Base-by-base conservation (phyloP, 2,329 filamentous ascomycete genomes). In the Fusarium sp. region DNA sequence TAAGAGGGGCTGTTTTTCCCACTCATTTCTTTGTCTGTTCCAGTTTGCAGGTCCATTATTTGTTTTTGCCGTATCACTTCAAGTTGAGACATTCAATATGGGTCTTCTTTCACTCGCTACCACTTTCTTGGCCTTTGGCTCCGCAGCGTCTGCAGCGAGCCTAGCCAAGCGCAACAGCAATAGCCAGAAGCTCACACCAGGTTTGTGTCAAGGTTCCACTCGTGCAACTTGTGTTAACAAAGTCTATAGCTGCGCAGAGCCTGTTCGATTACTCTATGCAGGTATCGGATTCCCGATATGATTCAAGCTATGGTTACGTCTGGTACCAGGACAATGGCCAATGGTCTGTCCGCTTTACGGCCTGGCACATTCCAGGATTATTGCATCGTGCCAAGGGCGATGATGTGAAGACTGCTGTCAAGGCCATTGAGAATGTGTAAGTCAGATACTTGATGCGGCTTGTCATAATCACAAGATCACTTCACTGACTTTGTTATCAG, bases 331-430 rank as follows among this genome's bases (percentile, higher is more conserved):
- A 84, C 50, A 83, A 81, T 6, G 83, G 84, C 0, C 80, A 80
- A 25, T 84, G 83, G 81, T 83, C 80, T 7, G 76, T 80, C 38
- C 79, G 83, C 14, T 85, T 85, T 53, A 84, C 83, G 3, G 81
- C 82, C 0, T 84, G 83, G 83, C 84, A 84, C 52, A 73, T 81
- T 6, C 75, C 81, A 1, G 83, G 82, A 2, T 65, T 84, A 20
- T 82, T 66, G 3, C 44, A 58, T 33, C 63, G 63, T 10, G 52
- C 14, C 3, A 15, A 66, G 12, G 44, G 61, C 0, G 50, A 65
- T 10, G 63, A 66, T 44, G 27, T 66, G 0, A 65, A 66, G 44
- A 45, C 62, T 59, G 63, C 63, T 14, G 15, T 65, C 0, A 58
- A 59, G 27, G 61, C 63, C 3, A 66, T 66, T n/a, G 63, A 66